Conservation (phyloP, 2,329 filamentous ascomycete species). For the Aureobasidium melanogenum region DNA sequence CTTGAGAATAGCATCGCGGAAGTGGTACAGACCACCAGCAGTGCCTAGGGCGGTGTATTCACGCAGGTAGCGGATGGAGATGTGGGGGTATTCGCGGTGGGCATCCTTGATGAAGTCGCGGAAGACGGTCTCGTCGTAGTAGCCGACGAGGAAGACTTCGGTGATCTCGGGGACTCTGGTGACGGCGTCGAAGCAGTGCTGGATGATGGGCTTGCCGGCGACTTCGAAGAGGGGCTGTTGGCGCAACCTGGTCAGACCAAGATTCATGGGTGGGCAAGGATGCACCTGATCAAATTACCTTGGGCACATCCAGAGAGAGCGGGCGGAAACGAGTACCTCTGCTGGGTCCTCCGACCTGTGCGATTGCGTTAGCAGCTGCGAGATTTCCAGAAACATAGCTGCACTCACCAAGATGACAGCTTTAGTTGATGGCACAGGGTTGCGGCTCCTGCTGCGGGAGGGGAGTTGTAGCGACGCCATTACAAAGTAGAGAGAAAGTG, state of each 20-base stretch:
- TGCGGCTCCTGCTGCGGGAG: conserved; percentile 22
- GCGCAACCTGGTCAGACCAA: neutral
- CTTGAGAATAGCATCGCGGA: conserved; percentile 97
- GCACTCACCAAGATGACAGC: conserved; percentile 78
- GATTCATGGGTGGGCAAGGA: neutral
- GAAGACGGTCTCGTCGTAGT: conserved; percentile 97
- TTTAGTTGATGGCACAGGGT: conserved; percentile 60
- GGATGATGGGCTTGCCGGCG: conserved; percentile 95
- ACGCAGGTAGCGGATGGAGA: conserved; percentile 88
- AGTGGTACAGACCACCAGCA: conserved; percentile 94
- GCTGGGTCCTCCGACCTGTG: conserved; percentile 84
- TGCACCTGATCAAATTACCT: conserved; percentile 50
- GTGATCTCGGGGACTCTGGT: conserved; percentile 85
- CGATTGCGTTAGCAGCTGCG: conserved; percentile 13
- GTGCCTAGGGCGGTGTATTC: conserved; percentile 96
- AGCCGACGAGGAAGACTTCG: conserved; percentile 96
- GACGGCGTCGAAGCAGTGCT: conserved; percentile 90
- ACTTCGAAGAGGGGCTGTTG: conserved; percentile 89
- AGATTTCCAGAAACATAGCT: neutral
- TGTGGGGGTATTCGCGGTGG: conserved; percentile 71
- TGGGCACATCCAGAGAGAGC: conserved; percentile 88
- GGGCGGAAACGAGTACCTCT: conserved; percentile 93
- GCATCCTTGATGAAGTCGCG: conserved; percentile 96
- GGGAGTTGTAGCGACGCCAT: conserved; percentile 22
- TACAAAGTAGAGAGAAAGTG: neutral